Percentiles rank a stretch among this genome's conserved stretches.
Evolutionary conservation across 306 rosid species (phyloP).

Genomic region (Malus domestica): DNA sequence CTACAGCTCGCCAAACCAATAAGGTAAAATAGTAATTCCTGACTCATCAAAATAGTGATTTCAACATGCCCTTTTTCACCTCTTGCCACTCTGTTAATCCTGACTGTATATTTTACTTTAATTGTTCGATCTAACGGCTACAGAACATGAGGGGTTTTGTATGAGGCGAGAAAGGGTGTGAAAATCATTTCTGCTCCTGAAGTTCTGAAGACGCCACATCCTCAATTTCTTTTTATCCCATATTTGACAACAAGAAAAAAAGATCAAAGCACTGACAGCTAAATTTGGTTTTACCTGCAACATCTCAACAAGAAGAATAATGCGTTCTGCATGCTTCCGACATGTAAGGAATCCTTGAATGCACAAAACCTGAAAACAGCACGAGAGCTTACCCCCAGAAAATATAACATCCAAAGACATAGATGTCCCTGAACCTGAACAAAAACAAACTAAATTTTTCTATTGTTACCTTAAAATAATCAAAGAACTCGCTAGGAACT

Average conservation of each 20-base stretch:
- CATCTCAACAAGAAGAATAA: slow-evolving; percentile 99
- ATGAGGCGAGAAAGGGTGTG: not conserved
- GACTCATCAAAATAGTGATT: not conserved
- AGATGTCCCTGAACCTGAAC: not conserved
- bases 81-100: not conserved
- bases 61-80: not conserved
- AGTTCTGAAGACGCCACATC: not conserved
- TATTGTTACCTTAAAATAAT: slow-evolving; percentile 80
- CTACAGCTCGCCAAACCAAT: not conserved
- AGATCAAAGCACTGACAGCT: not conserved
- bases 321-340: slow-evolving; percentile 98
- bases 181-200: not conserved
- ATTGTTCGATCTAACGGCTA: not conserved
- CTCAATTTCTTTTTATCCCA: not conserved
- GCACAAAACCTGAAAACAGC: slow-evolving; percentile 77
- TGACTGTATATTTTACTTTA: not conserved
- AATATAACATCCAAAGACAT: slow-evolving; percentile 5
- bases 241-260: not conserved
- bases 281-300: slow-evolving; percentile 66
- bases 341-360: slow-evolving; percentile 99
- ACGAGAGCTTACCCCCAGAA: slow-evolving; percentile 12
- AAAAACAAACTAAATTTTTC: slow-evolving; percentile 1
- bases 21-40: not conserved
- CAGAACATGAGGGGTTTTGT: not conserved
- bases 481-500: slow-evolving; percentile 96